Evolutionary conservation across 2,329 filamentous ascomycete species (phyloP).

Genomic region (Alternaria angustiovoidea): DNA sequence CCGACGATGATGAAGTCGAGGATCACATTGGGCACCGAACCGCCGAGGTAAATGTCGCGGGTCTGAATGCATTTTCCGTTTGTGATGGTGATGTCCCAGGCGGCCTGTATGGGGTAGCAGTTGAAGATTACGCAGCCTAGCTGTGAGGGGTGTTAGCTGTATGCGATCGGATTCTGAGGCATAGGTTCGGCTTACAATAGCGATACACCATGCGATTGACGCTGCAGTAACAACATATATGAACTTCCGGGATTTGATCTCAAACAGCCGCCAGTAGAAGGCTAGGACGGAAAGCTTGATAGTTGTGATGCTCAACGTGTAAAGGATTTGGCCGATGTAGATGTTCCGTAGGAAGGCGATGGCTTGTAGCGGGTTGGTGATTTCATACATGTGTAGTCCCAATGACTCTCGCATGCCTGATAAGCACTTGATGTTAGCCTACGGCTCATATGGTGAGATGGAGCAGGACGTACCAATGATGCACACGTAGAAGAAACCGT

Average conservation of each 20-base stretch:
- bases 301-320: constrained; percentile 22
- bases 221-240: constrained; percentile 21
- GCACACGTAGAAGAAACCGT: constrained; percentile 28
- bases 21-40: constrained; percentile 36
- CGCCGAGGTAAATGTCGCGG: constrained; percentile 31
- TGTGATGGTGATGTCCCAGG: constrained; percentile 33
- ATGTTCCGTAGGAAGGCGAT: constrained; percentile 26
- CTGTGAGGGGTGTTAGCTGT: constrained; percentile 13
- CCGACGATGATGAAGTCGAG: constrained; percentile 31
- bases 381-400: constrained; percentile 20
- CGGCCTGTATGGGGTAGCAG: constrained; percentile 29
- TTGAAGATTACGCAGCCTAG: constrained; percentile 28
- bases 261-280: constrained; percentile 39
- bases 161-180: too few relatives aligned
- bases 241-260: constrained; percentile 21
- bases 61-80: constrained; percentile 29
- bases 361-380: constrained; percentile 16
- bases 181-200: constrained; percentile 18
- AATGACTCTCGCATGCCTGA: constrained; percentile 27
- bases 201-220: constrained; percentile 28
- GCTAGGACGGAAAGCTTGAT: constrained; percentile 37
- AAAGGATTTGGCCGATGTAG: constrained; percentile 31
- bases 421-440: background rate
- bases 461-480: constrained; percentile 26
- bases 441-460: background rate